These are phyloP conservation scores for Yamadazyma oceani DNA, from an alignment of 1,139 yeast species.

Conservation along the genomic window DNA sequence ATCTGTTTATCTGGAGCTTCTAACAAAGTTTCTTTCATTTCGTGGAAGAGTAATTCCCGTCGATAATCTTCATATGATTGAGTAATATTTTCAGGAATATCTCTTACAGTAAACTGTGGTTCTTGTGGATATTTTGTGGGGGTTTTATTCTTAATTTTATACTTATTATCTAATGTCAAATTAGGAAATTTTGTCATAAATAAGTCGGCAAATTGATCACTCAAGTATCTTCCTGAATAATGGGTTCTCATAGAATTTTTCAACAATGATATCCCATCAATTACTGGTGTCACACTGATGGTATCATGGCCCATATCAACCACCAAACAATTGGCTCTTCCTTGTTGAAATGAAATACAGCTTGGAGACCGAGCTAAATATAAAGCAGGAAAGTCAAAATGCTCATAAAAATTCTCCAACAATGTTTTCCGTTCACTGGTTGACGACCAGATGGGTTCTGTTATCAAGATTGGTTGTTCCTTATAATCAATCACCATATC, in stretches of 20 bases:
- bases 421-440: slow-evolving; percentile 67
- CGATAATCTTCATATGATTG: slow-evolving; percentile 40
- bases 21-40: slow-evolving; percentile 64
- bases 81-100: slow-evolving; percentile 35
- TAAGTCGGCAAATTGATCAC: slow-evolving; percentile 38
- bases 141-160: slow-evolving; percentile 35
- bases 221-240: slow-evolving; percentile 61
- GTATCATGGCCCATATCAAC: slow-evolving; percentile 91
- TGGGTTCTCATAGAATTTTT: slow-evolving; percentile 69
- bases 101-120: slow-evolving; percentile 29
- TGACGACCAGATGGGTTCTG: slow-evolving; percentile 88
- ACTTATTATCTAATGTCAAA: slow-evolving; percentile 15
- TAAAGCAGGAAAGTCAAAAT: slow-evolving; percentile 77
- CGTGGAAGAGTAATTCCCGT: slow-evolving; percentile 44
- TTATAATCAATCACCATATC: slow-evolving; percentile 51
- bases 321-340: slow-evolving; percentile 89
- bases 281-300: slow-evolving; percentile 84
- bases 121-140: slow-evolving; percentile 36
- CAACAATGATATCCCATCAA: slow-evolving; percentile 86
- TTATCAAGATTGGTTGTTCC: slow-evolving; percentile 75
- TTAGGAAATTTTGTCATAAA: slow-evolving; percentile 21
- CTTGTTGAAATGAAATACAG: slow-evolving; percentile 89
- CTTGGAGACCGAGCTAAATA: slow-evolving; percentile 85
- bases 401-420: slow-evolving; percentile 74
- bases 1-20: slow-evolving; percentile 52